phyloP scores from a whole-genome alignment of 2,329 filamentous ascomycete genomes.

The Chaetomiaceae sp. region DNA sequence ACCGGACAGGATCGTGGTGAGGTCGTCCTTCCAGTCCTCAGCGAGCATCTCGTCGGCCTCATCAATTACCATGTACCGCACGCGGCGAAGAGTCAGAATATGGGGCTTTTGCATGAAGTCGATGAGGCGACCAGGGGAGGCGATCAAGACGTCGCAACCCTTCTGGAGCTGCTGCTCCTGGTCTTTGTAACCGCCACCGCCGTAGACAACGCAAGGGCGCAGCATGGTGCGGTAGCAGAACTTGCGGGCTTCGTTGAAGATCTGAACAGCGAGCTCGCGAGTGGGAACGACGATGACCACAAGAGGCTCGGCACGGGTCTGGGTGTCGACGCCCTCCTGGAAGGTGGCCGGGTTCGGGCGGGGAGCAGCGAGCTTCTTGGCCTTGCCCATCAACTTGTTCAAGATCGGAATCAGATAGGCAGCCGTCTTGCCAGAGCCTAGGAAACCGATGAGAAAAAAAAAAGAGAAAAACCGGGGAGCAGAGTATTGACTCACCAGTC shows the following conservation, averaged over 20 bases:
- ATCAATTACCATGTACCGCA: constrained; percentile 80
- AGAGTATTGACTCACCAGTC: constrained; percentile 62
- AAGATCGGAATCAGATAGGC: constrained; percentile 87
- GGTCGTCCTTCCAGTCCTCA: constrained; percentile 69
- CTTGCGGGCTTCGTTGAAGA: constrained; percentile 89
- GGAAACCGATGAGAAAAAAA: constrained; percentile 6
- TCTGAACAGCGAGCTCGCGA: constrained; percentile 86
- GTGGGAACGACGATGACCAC: constrained; percentile 82
- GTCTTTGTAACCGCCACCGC: constrained; percentile 63
- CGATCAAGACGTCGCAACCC: constrained; percentile 87
- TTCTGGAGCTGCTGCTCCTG: constrained; percentile 70
- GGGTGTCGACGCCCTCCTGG: constrained; percentile 39
- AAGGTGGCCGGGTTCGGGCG: constrained; percentile 63
- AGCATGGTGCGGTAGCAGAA: constrained; percentile 94
- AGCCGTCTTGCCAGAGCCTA: constrained; percentile 93
- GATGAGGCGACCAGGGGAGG: constrained; percentile 77
- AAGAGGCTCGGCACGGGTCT: constrained; percentile 75
- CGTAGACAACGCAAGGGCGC: constrained; percentile 84
- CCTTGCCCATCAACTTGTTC: constrained; percentile 92
- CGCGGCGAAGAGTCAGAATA: constrained; percentile 65
- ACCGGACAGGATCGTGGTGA: constrained; percentile 71
- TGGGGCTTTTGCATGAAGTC: constrained; percentile 74
- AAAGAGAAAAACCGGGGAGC: neutral
- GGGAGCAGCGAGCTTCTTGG: constrained; percentile 75
- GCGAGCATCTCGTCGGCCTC: constrained; percentile 93